Evolutionary conservation across 257 asterid species (phyloP).

Genomic region (Leonotis leonurus): DNA sequence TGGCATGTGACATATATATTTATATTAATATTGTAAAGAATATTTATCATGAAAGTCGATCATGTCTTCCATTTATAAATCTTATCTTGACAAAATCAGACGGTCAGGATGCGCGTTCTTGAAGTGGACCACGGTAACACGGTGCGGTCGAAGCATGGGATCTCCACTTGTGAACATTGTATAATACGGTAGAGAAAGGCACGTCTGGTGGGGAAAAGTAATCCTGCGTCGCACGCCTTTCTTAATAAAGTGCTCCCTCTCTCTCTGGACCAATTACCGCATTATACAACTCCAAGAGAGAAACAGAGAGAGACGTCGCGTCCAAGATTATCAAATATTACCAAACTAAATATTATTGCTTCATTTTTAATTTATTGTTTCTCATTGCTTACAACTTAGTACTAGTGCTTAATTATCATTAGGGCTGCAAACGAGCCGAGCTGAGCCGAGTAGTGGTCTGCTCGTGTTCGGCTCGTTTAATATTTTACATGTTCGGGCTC

Average conservation of each 20-base stretch:
- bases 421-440: too few species aligned
- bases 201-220: slow-evolving; percentile 20
- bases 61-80: background rate
- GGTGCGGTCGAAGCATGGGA: slow-evolving; percentile 12
- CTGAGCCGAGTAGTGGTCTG: too few species aligned
- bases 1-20: background rate
- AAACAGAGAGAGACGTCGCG: slow-evolving; percentile 19
- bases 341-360: background rate
- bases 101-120: background rate
- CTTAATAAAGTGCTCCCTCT: slow-evolving; percentile 16
- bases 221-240: slow-evolving; percentile 30
- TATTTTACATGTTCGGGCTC: too few species aligned
- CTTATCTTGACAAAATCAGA: too few species aligned
- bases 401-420: too few species aligned
- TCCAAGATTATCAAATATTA: slow-evolving; percentile 15
- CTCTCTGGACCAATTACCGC: slow-evolving; percentile 16
- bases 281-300: background rate
- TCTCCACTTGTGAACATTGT: slow-evolving; percentile 21
- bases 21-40: background rate
- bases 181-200: slow-evolving; percentile 12
- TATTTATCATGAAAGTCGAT: background rate
- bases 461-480: too few species aligned
- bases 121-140: slow-evolving; percentile 24
- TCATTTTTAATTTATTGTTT: too few species aligned
- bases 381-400: too few species aligned